Conservation (phyloP, 75 land plant species). For the Selaginella tamariscina region DNA sequence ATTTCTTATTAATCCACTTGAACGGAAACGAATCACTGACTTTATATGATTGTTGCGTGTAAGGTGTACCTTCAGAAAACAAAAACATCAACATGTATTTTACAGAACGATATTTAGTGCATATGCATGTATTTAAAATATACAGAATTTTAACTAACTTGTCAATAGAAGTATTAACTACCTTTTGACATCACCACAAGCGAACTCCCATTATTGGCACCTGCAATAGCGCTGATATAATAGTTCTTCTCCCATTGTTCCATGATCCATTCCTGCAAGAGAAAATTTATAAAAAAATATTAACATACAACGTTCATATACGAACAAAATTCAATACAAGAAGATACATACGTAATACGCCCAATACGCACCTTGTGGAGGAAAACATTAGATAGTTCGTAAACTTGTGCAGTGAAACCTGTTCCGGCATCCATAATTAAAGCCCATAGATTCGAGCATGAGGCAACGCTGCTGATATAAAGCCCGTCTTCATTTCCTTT, state of each 20-base stretch:
- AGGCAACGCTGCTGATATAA: slow-evolving; percentile 80
- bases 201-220: slow-evolving; percentile 78
- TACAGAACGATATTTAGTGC: neutral
- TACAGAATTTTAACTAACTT: no score
- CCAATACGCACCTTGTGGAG: slow-evolving; percentile 50
- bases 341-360: neutral
- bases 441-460: slow-evolving; percentile 83
- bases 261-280: slow-evolving; percentile 80
- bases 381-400: slow-evolving; percentile 73
- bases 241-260: slow-evolving; percentile 88
- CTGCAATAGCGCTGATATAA: slow-evolving; percentile 85
- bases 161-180: slow-evolving; percentile 13
- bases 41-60: slow-evolving; percentile 86
- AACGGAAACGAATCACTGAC: slow-evolving; percentile 81
- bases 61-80: slow-evolving; percentile 47
- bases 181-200: slow-evolving; percentile 96
- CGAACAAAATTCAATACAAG: neutral
- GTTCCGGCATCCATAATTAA: slow-evolving; percentile 98
- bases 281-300: slow-evolving; percentile 7
- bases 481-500: slow-evolving; percentile 84
- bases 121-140: neutral
- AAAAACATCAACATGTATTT: neutral
- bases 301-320: neutral
- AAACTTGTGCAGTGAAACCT: slow-evolving; percentile 67
- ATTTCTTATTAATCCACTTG: slow-evolving; percentile 88